These are phyloP conservation scores for Piromyces finnis DNA, from an alignment of 192 early-diverging fungal species.

Conservation along the genomic window DNA sequence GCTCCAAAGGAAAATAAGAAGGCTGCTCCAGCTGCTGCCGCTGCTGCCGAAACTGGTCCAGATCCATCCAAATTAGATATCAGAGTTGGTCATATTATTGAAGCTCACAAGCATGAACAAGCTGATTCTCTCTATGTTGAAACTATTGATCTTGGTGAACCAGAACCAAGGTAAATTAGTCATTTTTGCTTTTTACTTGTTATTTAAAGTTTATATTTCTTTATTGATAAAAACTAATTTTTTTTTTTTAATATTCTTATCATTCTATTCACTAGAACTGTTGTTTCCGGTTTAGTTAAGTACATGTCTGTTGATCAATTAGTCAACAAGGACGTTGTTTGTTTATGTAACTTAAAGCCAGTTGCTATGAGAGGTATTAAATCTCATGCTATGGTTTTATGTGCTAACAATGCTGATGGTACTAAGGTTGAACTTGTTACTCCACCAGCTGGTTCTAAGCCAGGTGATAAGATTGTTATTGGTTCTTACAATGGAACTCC, in stretches of 20 bases:
- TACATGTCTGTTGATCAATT: conserved; percentile 32
- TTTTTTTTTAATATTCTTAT: too few species aligned
- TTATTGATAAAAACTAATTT: too few species aligned
- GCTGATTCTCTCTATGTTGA: conserved; percentile 96
- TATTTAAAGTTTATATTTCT: too few species aligned
- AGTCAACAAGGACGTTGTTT: conserved; percentile 27
- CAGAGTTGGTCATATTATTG: conserved; percentile 38
- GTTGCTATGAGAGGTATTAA: conserved; percentile 38
- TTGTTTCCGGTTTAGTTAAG: conserved; percentile 46
- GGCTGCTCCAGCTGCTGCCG: neutral
- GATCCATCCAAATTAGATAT: conserved; percentile 26
- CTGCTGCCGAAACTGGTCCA: conserved; percentile 2
- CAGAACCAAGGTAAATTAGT: neutral
- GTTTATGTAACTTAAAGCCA: conserved; percentile 45
- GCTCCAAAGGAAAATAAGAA: neutral
- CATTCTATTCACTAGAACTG: too few species aligned
- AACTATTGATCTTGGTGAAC: conserved; percentile 79
- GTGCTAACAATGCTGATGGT: conserved; percentile 30
- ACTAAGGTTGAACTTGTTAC: conserved; percentile 30
- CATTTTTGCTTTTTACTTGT: too few species aligned
- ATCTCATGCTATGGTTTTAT: conserved; percentile 46
- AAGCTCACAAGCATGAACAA: conserved; percentile 18
- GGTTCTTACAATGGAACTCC: conserved; percentile 24
- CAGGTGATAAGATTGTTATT: conserved; percentile 23
- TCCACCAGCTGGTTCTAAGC: conserved; percentile 22